These are phyloP conservation scores for Irpex rosettiformis DNA, from an alignment of 1,284 basidiomycete genomes.

Conservation along the genomic window DNA sequence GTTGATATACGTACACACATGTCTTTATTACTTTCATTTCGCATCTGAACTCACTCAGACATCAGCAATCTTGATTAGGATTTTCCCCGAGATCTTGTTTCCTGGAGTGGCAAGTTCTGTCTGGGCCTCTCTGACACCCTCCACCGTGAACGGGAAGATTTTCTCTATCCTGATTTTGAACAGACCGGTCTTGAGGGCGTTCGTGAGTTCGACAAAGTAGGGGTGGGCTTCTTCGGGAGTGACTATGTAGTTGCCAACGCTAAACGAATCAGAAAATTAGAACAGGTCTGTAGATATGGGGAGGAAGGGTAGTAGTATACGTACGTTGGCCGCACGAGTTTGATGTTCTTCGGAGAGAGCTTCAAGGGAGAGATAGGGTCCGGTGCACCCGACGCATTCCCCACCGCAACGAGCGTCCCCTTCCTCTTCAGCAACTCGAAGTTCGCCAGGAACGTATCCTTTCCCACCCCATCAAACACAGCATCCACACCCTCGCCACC, in stretches of 20 bases:
- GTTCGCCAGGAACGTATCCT: slow-evolving; percentile 56
- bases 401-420: slow-evolving; percentile 85
- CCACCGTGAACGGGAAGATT: slow-evolving; percentile 81
- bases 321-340: slow-evolving; percentile 72
- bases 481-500: slow-evolving; percentile 83
- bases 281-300: background rate
- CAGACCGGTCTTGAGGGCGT: slow-evolving; percentile 54
- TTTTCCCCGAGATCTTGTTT: slow-evolving; percentile 80
- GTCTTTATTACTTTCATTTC: background rate
- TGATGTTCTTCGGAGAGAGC: slow-evolving; percentile 82
- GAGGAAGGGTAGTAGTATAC: slow-evolving; percentile 23
- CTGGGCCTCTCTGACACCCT: slow-evolving; percentile 80
- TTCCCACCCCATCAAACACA: slow-evolving; percentile 93
- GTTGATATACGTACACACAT: too few relatives aligned
- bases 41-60: too few relatives aligned
- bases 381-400: slow-evolving; percentile 87
- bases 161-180: slow-evolving; percentile 74
- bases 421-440: slow-evolving; percentile 41
- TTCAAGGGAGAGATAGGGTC: slow-evolving; percentile 73
- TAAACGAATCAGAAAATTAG: too few relatives aligned
- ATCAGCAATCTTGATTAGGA: slow-evolving; percentile 58
- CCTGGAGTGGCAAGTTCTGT: slow-evolving; percentile 60
- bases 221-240: slow-evolving; percentile 68
- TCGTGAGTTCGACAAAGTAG: slow-evolving; percentile 70
- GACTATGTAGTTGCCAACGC: slow-evolving; percentile 63